phyloP scores from a whole-genome alignment of 2,329 filamentous ascomycete species.

The Colletotrichum cordylinicola region DNA sequence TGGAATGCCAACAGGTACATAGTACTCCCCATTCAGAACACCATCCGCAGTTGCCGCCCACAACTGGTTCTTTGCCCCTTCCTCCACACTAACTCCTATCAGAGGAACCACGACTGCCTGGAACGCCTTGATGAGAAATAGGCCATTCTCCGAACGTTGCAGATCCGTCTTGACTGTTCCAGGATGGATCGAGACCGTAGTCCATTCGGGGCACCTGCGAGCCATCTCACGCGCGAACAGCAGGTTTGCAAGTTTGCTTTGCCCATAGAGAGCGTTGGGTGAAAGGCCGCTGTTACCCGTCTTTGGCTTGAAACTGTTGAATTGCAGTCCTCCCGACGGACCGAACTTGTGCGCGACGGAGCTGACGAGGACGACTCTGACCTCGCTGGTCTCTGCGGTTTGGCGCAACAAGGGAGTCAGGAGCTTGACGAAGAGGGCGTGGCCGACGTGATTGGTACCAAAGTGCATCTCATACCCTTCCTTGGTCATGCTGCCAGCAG shows the following conservation, averaged over 20 bases:
- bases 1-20: constrained; percentile 34
- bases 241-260: constrained; percentile 57
- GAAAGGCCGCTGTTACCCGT: constrained; percentile 30
- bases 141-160: background rate
- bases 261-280: constrained; percentile 49
- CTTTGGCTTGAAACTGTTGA: constrained; percentile 27
- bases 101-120: background rate
- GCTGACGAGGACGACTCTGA: constrained; percentile 30
- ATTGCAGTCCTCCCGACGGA: constrained; percentile 26
- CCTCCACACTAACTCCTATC: constrained; percentile 9
- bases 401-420: constrained; percentile 32
- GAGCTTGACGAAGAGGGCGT: constrained; percentile 35
- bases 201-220: constrained; percentile 44
- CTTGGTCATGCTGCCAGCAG: constrained; percentile 27
- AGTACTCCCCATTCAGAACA: constrained; percentile 33
- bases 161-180: constrained; percentile 39
- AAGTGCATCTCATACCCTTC: constrained; percentile 42
- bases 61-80: constrained; percentile 33
- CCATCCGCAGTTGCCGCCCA: constrained; percentile 34
- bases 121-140: background rate
- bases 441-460: constrained; percentile 39
- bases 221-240: constrained; percentile 51
- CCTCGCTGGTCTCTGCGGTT: constrained; percentile 25
- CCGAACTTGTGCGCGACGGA: constrained; percentile 24
- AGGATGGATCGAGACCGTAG: constrained; percentile 54